Conservation (phyloP, 164 flowering plant species). For the Liriodendron chinense region DNA sequence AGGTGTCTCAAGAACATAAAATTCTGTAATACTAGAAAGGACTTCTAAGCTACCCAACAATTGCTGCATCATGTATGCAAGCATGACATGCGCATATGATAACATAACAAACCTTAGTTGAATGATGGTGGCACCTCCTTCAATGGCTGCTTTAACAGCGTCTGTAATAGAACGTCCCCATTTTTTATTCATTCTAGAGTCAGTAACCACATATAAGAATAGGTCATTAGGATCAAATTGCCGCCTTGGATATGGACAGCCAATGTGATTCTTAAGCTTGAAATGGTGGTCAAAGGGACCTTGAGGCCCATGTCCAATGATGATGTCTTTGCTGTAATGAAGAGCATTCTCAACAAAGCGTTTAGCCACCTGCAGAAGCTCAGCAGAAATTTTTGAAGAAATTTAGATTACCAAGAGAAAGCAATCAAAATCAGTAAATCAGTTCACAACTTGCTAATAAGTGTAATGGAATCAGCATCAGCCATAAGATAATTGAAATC, state of each 20-base stretch:
- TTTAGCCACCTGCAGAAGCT: slow-evolving; percentile 65
- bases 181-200: slow-evolving; percentile 78
- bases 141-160: slow-evolving; percentile 83
- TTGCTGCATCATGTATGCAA: neutral
- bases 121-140: slow-evolving; percentile 92
- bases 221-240: slow-evolving; percentile 59
- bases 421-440: neutral
- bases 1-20: neutral
- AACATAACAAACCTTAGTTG: slow-evolving; percentile 70
- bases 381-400: slow-evolving; percentile 4
- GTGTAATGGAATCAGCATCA: neutral
- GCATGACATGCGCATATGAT: neutral
- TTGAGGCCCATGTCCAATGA: slow-evolving; percentile 76
- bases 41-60: neutral
- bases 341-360: slow-evolving; percentile 70
- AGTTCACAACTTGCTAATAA: neutral
- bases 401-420: neutral
- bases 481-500: neutral
- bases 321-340: slow-evolving; percentile 74
- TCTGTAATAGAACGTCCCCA: slow-evolving; percentile 83
- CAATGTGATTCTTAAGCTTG: slow-evolving; percentile 40
- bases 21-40: neutral
- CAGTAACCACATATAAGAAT: slow-evolving; percentile 85
- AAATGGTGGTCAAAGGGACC: slow-evolving; percentile 88
- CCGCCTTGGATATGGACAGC: slow-evolving; percentile 14